These are phyloP conservation scores for Solanum hybrid DNA, from an alignment of 305 asterid species.

Conservation along the genomic window DNA sequence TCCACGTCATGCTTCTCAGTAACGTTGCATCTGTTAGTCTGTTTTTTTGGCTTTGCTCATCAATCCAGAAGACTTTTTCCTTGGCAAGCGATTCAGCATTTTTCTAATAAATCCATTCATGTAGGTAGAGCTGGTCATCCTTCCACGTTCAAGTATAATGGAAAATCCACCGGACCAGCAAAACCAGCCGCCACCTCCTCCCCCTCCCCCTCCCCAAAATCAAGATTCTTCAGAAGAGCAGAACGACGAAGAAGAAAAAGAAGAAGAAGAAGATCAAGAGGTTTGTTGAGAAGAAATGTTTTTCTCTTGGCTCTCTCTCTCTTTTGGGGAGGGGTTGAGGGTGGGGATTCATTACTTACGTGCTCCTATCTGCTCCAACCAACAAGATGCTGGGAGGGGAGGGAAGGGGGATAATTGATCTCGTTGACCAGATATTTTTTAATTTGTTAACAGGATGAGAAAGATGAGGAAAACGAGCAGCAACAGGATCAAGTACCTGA, in stretches of 20 bases:
- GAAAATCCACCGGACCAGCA: constrained; percentile 85
- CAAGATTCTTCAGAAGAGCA: constrained; percentile 71
- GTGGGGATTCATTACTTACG: neutral
- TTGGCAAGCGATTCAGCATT: constrained; percentile 1
- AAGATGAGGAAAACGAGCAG: constrained; percentile 82
- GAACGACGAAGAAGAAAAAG: constrained; percentile 55
- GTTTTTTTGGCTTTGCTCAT: neutral
- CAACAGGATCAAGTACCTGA: constrained; percentile 90
- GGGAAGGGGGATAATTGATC: neutral
- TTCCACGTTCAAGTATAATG: constrained; percentile 68
- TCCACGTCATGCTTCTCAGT: neutral
- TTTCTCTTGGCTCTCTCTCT: neutral
- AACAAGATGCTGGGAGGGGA: neutral
- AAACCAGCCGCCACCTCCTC: constrained; percentile 90
- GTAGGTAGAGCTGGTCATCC: constrained; percentile 89
- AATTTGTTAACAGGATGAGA: constrained; percentile 46
- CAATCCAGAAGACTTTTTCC: neutral
- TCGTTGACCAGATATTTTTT: neutral
- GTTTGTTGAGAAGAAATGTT: constrained; percentile 21
- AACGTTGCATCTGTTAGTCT: constrained; percentile 2
- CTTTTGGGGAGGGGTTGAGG: neutral
- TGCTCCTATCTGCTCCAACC: neutral
- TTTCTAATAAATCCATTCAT: constrained; percentile 10
- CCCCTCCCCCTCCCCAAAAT: constrained; percentile 87
- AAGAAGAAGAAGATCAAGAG: constrained; percentile 42